These are phyloP conservation scores for Carpinus viminea DNA, from an alignment of 306 rosid genomes.

Conservation along the genomic window DNA sequence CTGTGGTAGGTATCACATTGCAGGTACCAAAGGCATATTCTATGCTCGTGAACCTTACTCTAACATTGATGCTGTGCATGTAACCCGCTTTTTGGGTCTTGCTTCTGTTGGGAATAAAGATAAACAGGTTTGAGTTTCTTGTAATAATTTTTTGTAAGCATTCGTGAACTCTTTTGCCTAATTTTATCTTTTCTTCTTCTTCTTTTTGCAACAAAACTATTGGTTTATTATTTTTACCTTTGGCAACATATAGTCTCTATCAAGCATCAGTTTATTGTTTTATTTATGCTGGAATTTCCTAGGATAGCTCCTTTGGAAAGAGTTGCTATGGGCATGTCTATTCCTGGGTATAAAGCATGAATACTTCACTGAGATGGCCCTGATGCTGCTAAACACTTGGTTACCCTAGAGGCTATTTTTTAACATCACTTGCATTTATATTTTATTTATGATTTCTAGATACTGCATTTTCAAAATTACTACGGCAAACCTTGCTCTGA, in stretches of 20 bases:
- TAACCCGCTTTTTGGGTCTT: slow-evolving; percentile 94
- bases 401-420: background rate
- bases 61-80: slow-evolving; percentile 82
- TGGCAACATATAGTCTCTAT: background rate
- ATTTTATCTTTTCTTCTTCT: slow-evolving; percentile 12
- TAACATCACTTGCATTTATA: slow-evolving; percentile 1
- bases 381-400: background rate
- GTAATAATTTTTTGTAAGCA: background rate
- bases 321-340: background rate
- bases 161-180: slow-evolving; percentile 14
- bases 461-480: background rate
- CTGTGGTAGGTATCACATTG: slow-evolving; percentile 82
- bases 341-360: slow-evolving; percentile 1
- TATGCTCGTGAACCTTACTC: slow-evolving; percentile 91
- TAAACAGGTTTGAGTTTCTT: slow-evolving; percentile 65
- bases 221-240: background rate
- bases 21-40: slow-evolving; percentile 80
- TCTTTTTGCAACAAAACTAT: background rate
- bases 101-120: slow-evolving; percentile 92
- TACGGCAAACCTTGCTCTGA: background rate
- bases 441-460: background rate
- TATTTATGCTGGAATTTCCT: background rate
- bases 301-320: background rate
- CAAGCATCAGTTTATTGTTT: background rate
- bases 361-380: slow-evolving; percentile 13